Evolutionary conservation across 352 stramenopile species (phyloP).

Genomic region (Globisporangium perplexum): DNA sequence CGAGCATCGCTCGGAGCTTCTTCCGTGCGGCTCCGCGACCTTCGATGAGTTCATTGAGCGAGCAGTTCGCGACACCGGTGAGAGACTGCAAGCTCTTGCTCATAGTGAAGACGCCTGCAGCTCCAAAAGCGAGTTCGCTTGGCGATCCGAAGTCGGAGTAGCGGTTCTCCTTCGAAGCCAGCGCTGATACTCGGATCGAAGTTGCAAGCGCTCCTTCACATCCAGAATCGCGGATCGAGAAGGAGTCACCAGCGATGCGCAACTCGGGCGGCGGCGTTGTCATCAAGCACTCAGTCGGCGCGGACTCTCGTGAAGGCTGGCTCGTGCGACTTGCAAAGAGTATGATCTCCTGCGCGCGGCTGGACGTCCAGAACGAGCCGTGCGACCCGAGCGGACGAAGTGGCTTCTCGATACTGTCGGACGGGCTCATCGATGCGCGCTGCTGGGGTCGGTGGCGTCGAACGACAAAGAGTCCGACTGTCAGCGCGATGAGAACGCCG

Average conservation of each 20-base stretch:
- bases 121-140: background rate
- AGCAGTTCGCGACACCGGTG: conserved; percentile 18
- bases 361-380: conserved; percentile 5
- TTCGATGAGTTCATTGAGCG: conserved; percentile 6
- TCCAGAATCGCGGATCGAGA: background rate
- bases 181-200: background rate
- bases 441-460: conserved; percentile 4
- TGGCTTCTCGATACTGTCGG: conserved; percentile 9
- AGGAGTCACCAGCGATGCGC: background rate
- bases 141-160: conserved; percentile 5
- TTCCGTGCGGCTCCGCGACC: conserved; percentile 9
- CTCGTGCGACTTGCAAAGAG: conserved; percentile 1
- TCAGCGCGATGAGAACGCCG: conserved; percentile 4
- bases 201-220: conserved; percentile 1
- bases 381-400: conserved; percentile 1
- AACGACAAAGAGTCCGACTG: conserved; percentile 9
- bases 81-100: conserved; percentile 24
- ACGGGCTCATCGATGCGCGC: background rate
- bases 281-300: conserved; percentile 6
- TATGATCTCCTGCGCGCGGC: conserved; percentile 2
- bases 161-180: background rate
- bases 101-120: conserved; percentile 15
- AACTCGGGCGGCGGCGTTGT: conserved; percentile 3
- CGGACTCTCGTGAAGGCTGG: background rate
- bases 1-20: conserved; percentile 13